Evolutionary conservation across 2,329 filamentous ascomycete species (phyloP).

Genomic region (Colletotrichum sp.): DNA sequence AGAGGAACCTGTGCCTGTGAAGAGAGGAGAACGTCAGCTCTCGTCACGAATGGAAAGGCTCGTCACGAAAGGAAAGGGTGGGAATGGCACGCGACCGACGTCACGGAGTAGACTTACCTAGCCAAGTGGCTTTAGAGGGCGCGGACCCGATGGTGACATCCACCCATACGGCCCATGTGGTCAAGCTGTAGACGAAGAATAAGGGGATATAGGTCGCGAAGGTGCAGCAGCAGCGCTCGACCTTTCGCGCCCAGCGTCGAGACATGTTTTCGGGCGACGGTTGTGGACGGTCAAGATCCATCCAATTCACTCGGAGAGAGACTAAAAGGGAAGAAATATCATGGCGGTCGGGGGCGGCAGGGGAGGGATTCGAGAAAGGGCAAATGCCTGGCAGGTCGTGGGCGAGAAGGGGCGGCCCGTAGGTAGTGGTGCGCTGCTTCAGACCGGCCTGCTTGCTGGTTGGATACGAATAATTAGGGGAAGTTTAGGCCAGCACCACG

Average conservation of each 20-base stretch:
- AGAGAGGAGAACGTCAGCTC: constrained; percentile 11
- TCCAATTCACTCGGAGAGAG: constrained; percentile 16
- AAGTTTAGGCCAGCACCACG: background rate
- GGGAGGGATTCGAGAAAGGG: background rate
- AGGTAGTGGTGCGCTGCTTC: constrained; percentile 1
- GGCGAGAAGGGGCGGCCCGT: background rate
- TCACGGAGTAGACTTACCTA: constrained; percentile 48
- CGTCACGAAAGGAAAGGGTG: constrained; percentile 16
- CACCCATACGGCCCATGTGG: constrained; percentile 94
- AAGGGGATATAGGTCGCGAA: constrained; percentile 85
- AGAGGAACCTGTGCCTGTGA: constrained; percentile 59
- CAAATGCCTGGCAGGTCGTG: constrained; percentile 1
- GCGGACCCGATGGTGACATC: constrained; percentile 73
- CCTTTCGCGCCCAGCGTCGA: constrained; percentile 67
- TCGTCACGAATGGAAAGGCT: constrained; percentile 19
- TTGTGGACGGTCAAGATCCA: constrained; percentile 14
- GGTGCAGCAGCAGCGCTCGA: constrained; percentile 85
- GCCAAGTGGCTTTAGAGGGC: constrained; percentile 56
- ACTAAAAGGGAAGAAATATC: background rate
- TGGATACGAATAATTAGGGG: constrained; percentile 10
- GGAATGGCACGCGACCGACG: background rate
- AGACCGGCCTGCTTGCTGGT: background rate
- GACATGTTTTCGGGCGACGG: constrained; percentile 50
- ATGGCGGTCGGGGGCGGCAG: constrained; percentile 9
- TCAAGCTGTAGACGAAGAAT: constrained; percentile 84